Evolutionary conservation across 2,329 filamentous ascomycete species (phyloP).

Genomic region (Colletotrichum tanaceti): DNA sequence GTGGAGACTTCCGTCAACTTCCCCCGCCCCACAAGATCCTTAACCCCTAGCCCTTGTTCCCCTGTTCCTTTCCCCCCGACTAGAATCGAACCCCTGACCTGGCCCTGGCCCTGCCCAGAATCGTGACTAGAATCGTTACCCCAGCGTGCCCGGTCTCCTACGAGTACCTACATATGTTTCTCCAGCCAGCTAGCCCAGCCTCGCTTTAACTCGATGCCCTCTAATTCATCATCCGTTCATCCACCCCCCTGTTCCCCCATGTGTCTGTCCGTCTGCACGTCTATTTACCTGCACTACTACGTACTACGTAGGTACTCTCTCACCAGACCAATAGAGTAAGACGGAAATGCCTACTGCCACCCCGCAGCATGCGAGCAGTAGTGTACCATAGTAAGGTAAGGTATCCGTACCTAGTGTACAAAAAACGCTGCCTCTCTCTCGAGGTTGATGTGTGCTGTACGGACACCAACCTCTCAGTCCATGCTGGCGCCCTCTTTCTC

Average conservation of each 20-base stretch:
- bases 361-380: not conserved
- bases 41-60: constrained; percentile 16
- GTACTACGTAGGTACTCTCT: not conserved
- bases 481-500: constrained; percentile 2
- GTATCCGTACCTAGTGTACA: no score
- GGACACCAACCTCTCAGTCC: not conserved
- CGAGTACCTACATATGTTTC: no score
- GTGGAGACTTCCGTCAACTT: constrained; percentile 22
- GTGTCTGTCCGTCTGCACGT: constrained; percentile 1
- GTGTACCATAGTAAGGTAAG: no score
- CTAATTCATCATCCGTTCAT: constrained; percentile 11
- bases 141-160: not conserved
- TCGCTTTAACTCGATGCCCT: constrained; percentile 29
- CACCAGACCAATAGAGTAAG: no score
- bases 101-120: not conserved
- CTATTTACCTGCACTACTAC: not conserved
- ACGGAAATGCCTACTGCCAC: no score
- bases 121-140: not conserved
- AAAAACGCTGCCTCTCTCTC: not conserved
- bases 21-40: constrained; percentile 23
- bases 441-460: not conserved
- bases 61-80: not conserved
- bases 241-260: constrained; percentile 1
- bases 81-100: not conserved
- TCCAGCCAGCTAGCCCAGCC: constrained; percentile 18